phyloP scores from a whole-genome alignment of 768 basidiomycete species.

The Lanmaoa pseudosensibilis region DNA sequence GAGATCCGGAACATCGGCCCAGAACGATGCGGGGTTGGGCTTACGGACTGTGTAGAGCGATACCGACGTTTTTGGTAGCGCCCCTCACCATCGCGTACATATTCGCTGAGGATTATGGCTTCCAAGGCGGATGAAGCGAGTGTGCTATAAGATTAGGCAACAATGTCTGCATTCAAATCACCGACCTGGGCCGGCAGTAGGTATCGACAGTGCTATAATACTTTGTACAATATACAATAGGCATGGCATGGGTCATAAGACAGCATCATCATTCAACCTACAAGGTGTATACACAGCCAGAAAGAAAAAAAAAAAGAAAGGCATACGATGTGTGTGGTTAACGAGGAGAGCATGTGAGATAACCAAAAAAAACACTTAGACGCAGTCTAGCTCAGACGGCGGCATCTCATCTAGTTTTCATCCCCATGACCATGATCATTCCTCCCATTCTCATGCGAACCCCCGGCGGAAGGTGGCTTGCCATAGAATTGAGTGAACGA shows the following conservation, averaged over 20 bases:
- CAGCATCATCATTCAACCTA: slow-evolving; percentile 27
- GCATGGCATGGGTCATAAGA: slow-evolving; percentile 21
- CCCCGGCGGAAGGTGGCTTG: slow-evolving; percentile 40
- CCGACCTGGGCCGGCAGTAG: slow-evolving; percentile 22
- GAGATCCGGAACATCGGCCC: slow-evolving; percentile 31
- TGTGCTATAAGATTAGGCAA: slow-evolving; percentile 14
- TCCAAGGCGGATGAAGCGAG: neutral
- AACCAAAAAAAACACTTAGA: slow-evolving; percentile 20
- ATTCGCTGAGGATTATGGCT: neutral
- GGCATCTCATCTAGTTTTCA: slow-evolving; percentile 32
- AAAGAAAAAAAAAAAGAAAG: neutral
- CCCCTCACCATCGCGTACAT: slow-evolving; percentile 3
- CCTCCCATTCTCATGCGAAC: slow-evolving; percentile 31
- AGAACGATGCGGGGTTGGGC: slow-evolving; percentile 27
- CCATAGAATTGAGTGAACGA: slow-evolving; percentile 40
- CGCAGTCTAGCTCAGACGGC: slow-evolving; percentile 12
- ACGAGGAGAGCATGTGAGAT: slow-evolving; percentile 16
- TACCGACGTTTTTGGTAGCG: slow-evolving; percentile 8
- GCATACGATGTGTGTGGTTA: slow-evolving; percentile 17
- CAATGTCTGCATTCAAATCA: slow-evolving; percentile 22
- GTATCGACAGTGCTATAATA: slow-evolving; percentile 31
- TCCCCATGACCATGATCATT: slow-evolving; percentile 31
- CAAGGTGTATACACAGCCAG: slow-evolving; percentile 26
- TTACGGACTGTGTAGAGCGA: slow-evolving; percentile 11
- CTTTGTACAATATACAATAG: slow-evolving; percentile 30